These are phyloP conservation scores for Cynara cardunculus DNA, from an alignment of 129 eudicot species.

Conservation along the genomic window DNA sequence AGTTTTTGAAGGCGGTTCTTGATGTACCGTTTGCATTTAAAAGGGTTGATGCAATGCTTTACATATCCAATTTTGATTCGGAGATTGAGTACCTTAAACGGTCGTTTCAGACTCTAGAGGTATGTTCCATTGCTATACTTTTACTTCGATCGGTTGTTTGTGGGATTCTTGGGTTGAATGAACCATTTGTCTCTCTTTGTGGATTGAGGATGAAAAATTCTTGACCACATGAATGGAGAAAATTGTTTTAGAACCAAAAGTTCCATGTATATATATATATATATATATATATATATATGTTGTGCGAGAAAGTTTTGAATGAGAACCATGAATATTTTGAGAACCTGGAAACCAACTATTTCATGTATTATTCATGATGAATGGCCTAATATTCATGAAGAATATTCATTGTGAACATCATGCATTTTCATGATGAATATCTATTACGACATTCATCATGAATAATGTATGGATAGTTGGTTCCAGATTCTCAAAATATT, in stretches of 20 bases:
- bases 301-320: no score
- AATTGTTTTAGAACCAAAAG: no score
- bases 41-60: constrained; percentile 90
- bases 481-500: no score
- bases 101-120: constrained; percentile 92
- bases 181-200: background rate
- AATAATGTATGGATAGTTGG: no score
- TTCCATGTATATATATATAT: no score
- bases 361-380: background rate
- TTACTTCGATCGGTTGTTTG: background rate
- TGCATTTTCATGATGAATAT: no score
- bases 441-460: no score
- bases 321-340: no score
- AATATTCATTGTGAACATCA: no score
- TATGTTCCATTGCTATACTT: constrained; percentile 26
- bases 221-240: background rate
- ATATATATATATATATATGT: no score
- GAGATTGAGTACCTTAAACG: constrained; percentile 92
- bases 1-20: constrained; percentile 83
- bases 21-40: constrained; percentile 91
- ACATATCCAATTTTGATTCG: constrained; percentile 79
- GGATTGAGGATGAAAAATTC: background rate
- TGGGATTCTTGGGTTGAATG: background rate
- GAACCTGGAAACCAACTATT: no score
- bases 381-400: no score